Base-by-base conservation (phyloP, 2,329 filamentous ascomycete genomes). In the Trichothecium sympodiale region DNA sequence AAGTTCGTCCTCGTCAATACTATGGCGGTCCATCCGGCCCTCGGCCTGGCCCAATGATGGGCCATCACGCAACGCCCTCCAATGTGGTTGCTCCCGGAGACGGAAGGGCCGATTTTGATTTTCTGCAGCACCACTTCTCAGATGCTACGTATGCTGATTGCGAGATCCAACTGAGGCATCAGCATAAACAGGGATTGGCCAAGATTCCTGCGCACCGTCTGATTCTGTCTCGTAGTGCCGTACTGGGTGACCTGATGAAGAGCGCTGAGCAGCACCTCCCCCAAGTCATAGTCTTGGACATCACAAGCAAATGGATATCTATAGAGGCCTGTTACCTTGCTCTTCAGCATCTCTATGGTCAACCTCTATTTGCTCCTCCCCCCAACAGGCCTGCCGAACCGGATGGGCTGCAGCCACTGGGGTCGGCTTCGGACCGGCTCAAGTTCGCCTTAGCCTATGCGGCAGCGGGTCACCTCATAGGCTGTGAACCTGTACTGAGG, bases 401-500 rank as follows among this genome's bases (percentile, higher is more conserved):
- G 5, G 51, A 56, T 6, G 20, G 20, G 20, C 20, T 3, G 60
- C 52, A 0, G 47, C 62, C 46, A 55, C 62, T 36, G 56, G 64
- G 20, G 16, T 54, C 60, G 34, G 43, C 55, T 31, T 45, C 49
- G 16, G 65, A 69, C 7, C 64, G 62, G 15, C 65, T 75, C 39
- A 59, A 66, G 23, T 71, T 73, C 41, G 69, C 69, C n/a, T 55
- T 84, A 15, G 74, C 74, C 17, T 81, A 82, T 47, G 69, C 77
- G 31, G 75, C 77, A 17, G 71, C 76, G 5, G 80, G 77, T 1
- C 62, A 71, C 34, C 58, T 74, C 28, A 59, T 84, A 13, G 60
- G 63, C 29, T 68, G 79, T 49, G 61, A 59, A 3, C 64, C 66
- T 17, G 65, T 83, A 17, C 60, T 70, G 9, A 55, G 64, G 31